Percentiles rank a stretch among this genome's conserved stretches.
Conservation (phyloP, 2,329 filamentous ascomycete genomes). For the Zarea fungicola region DNA sequence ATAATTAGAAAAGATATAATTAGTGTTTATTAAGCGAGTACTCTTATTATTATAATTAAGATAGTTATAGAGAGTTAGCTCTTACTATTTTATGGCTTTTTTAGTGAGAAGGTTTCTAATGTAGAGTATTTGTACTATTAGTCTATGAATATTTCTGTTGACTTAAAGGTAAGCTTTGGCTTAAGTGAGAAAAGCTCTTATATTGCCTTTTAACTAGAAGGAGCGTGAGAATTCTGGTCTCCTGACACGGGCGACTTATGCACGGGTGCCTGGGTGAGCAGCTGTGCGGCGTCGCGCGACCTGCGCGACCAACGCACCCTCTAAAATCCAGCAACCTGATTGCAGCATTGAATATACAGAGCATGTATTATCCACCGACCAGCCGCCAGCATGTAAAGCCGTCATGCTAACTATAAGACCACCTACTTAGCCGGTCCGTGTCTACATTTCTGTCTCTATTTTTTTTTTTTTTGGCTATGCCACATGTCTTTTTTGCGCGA, state of each 20-base stretch:
- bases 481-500: background rate
- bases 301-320: background rate
- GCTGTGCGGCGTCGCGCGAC: background rate
- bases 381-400: background rate
- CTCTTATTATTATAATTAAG: background rate
- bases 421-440: background rate
- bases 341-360: background rate
- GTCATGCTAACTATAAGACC: background rate
- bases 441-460: background rate
- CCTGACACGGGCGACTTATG: slow-evolving; percentile 4
- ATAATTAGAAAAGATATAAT: background rate
- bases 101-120: background rate
- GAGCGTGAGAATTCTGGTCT: slow-evolving; percentile 2
- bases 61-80: background rate
- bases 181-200: background rate
- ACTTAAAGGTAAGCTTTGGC: background rate
- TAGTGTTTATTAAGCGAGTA: background rate
- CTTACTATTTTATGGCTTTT: background rate
- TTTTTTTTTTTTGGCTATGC: background rate
- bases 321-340: background rate
- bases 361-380: background rate
- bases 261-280: slow-evolving; percentile 4
- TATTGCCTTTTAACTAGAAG: background rate
- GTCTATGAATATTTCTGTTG: background rate
- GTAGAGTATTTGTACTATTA: background rate